Percentiles rank a stretch among this genome's conserved stretches.
Conservation (phyloP, 768 basidiomycete genomes). For the Tephrocybe sp. region DNA sequence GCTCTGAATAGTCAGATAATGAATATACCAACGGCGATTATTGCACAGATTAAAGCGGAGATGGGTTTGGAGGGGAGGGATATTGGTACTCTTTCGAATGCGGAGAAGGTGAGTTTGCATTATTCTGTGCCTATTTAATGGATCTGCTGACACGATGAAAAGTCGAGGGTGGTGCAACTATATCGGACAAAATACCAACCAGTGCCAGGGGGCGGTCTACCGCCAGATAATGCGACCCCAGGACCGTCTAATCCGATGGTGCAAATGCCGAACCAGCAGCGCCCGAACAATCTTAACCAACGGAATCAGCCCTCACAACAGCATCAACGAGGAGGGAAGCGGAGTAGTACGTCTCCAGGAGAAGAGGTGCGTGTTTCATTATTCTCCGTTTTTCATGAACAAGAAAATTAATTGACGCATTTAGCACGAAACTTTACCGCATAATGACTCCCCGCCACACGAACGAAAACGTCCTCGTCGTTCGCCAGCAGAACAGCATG, state of each 20-base stretch:
- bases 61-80: constrained; percentile 14
- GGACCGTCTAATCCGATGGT: constrained; percentile 41
- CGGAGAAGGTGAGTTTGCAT: constrained; percentile 59
- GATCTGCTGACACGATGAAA: neutral
- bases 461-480: constrained; percentile 51
- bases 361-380: constrained; percentile 45
- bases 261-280: constrained; percentile 31
- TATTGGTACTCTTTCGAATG: constrained; percentile 4
- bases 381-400: neutral
- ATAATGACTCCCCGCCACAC: constrained; percentile 54
- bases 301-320: constrained; percentile 26
- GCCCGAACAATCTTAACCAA: constrained; percentile 23
- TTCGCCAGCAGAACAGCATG: constrained; percentile 48
- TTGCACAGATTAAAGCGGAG: constrained; percentile 23
- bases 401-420: neutral
- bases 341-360: constrained; percentile 60
- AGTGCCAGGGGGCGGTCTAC: constrained; percentile 16
- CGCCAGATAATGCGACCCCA: constrained; percentile 34
- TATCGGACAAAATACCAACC: constrained; percentile 11
- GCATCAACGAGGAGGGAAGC: constrained; percentile 31
- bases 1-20: constrained; percentile 39
- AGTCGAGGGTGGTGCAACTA: constrained; percentile 22
- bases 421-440: constrained; percentile 45
- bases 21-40: constrained; percentile 29
- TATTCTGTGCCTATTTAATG: neutral